Percentiles rank a stretch among this genome's conserved stretches.
Conservation (phyloP, 129 eudicot species). For the Artemisia tridentata region DNA sequence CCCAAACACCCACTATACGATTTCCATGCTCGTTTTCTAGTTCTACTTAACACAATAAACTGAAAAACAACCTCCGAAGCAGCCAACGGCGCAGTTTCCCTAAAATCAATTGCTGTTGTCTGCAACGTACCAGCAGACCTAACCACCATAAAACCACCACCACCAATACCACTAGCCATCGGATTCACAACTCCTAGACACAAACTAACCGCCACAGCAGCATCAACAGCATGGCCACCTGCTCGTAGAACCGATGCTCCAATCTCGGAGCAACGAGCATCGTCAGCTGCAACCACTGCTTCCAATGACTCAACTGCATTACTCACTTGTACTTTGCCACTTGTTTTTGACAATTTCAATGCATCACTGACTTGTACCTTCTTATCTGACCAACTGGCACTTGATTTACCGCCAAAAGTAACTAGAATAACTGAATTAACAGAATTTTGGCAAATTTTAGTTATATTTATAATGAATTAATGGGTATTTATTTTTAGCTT, state of each 20-base stretch:
- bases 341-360: neutral
- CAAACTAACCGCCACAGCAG: conserved; percentile 73
- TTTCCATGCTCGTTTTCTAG: neutral
- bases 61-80: conserved; percentile 67
- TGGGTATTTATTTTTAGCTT: neutral
- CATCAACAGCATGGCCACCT: conserved; percentile 94
- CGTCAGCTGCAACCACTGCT: conserved; percentile 97
- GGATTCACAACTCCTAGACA: conserved; percentile 88
- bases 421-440: conserved; percentile 35
- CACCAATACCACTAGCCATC: conserved; percentile 88
- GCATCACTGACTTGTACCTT: conserved; percentile 16
- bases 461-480: neutral
- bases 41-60: neutral
- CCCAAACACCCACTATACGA: neutral
- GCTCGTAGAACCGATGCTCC: conserved; percentile 55
- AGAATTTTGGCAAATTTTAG: neutral
- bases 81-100: conserved; percentile 94
- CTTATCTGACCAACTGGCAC: conserved; percentile 19
- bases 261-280: conserved; percentile 83
- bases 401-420: conserved; percentile 26
- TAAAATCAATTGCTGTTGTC: conserved; percentile 70
- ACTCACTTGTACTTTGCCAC: neutral
- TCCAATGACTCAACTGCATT: conserved; percentile 52
- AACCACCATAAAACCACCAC: conserved; percentile 90
- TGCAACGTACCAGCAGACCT: conserved; percentile 47